Conservation (phyloP, 768 basidiomycete species). For the Daedalea quercina region DNA sequence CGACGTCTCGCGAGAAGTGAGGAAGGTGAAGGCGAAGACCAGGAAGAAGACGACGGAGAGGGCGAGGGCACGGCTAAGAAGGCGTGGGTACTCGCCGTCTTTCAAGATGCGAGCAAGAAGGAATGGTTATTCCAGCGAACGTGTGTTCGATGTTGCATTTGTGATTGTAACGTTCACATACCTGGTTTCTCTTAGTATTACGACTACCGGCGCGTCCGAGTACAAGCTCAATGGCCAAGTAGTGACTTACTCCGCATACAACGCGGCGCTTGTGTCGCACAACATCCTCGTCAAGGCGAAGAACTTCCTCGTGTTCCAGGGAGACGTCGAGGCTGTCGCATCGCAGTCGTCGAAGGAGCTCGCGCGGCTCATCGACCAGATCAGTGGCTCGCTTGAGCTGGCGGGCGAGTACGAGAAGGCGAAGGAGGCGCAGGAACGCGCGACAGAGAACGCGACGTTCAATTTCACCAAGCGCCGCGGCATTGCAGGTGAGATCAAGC, state of each 20-base stretch:
- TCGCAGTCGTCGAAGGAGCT: constrained; percentile 90
- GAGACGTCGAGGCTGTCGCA: constrained; percentile 97
- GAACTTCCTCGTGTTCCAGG: constrained; percentile 99
- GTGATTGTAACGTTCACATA: not conserved
- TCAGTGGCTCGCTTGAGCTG: constrained; percentile 89
- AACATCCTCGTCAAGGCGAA: constrained; percentile 99
- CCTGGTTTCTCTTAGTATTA: constrained; percentile 51
- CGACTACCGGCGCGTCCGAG: constrained; percentile 80
- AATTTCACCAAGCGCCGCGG: constrained; percentile 93
- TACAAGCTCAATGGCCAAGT: constrained; percentile 79
- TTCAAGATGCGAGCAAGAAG: constrained; percentile 65
- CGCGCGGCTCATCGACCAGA: constrained; percentile 88
- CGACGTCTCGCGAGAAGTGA: constrained; percentile 52
- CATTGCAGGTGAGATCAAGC: constrained; percentile 91
- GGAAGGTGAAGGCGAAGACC: constrained; percentile 33
- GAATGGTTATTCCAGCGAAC: constrained; percentile 91
- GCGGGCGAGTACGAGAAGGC: constrained; percentile 85
- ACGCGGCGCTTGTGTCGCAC: constrained; percentile 76
- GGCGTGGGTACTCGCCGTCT: constrained; percentile 95
- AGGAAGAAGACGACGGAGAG: constrained; percentile 38
- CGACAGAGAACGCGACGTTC: constrained; percentile 90
- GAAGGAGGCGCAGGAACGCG: constrained; percentile 79
- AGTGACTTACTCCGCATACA: constrained; percentile 87
- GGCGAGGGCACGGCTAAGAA: constrained; percentile 85
- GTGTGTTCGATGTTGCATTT: constrained; percentile 40